A percentile compares a stretch with the other conserved stretches of the same genome.
phyloP scores from a whole-genome alignment of 2,329 filamentous ascomycete genomes.

The Colletotrichum phormii region DNA sequence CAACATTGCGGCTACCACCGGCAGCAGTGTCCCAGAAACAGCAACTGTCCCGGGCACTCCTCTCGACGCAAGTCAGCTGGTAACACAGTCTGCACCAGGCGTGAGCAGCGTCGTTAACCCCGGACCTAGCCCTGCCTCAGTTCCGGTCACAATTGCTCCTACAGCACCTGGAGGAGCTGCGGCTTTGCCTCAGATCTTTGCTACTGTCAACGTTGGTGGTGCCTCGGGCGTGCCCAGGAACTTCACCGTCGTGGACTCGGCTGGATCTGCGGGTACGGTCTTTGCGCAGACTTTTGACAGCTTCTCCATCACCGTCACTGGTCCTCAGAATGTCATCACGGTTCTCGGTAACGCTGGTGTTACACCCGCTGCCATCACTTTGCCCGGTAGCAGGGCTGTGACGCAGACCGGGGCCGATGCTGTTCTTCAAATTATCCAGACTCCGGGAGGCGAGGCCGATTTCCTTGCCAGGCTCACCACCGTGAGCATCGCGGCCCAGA shows the following conservation, averaged over 20 bases:
- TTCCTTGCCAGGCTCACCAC: constrained; percentile 15
- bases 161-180: neutral
- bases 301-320: constrained; percentile 23
- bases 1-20: neutral
- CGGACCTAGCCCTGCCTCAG: constrained; percentile 14
- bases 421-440: constrained; percentile 26
- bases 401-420: neutral
- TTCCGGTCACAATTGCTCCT: constrained; percentile 8
- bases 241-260: constrained; percentile 15
- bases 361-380: constrained; percentile 11
- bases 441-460: constrained; percentile 11
- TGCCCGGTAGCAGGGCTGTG: neutral
- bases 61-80: constrained; percentile 11
- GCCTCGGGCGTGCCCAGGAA: constrained; percentile 28
- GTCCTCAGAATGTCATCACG: constrained; percentile 21
- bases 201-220: constrained; percentile 22
- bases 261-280: constrained; percentile 15
- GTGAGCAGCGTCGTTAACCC: neutral
- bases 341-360: constrained; percentile 25
- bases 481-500: constrained; percentile 1
- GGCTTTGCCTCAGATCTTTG: neutral
- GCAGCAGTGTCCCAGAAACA: constrained; percentile 1
- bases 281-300: constrained; percentile 27
- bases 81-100: constrained; percentile 9
- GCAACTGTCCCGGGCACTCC: constrained; percentile 10